Percentiles rank a stretch among this genome's conserved stretches.
These are phyloP conservation scores for Epichloe aotearoae DNA, from an alignment of 2,329 filamentous ascomycete species.

Conservation along the genomic window DNA sequence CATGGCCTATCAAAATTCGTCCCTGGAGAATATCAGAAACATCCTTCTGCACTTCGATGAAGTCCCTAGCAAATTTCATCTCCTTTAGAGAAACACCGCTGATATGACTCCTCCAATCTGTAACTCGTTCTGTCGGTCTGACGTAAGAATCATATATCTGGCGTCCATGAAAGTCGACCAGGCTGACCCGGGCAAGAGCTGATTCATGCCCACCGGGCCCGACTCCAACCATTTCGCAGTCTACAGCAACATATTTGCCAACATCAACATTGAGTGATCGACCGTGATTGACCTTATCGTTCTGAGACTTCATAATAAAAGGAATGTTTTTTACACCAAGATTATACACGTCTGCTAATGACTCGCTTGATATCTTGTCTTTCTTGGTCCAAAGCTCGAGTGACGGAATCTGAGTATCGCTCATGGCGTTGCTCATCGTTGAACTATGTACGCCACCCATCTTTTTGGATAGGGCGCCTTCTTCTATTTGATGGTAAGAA, in stretches of 20 bases:
- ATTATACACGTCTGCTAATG: slow-evolving; percentile 48
- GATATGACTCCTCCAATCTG: slow-evolving; percentile 79
- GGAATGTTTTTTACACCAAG: slow-evolving; percentile 36
- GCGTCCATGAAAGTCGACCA: slow-evolving; percentile 87
- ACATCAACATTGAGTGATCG: slow-evolving; percentile 49
- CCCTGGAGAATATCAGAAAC: slow-evolving; percentile 56
- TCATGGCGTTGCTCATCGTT: slow-evolving; percentile 24
- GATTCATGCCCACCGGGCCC: slow-evolving; percentile 57
- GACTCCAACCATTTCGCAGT: slow-evolving; percentile 97
- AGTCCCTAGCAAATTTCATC: slow-evolving; percentile 54
- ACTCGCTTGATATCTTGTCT: slow-evolving; percentile 46
- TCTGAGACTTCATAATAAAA: slow-evolving; percentile 29
- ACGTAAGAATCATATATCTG: slow-evolving; percentile 95
- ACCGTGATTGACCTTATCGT: slow-evolving; percentile 50
- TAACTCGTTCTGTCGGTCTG: slow-evolving; percentile 60
- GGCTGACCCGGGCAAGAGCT: slow-evolving; percentile 70
- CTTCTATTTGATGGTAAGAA: slow-evolving; percentile 6
- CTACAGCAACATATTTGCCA: slow-evolving; percentile 84
- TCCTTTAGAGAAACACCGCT: slow-evolving; percentile 68
- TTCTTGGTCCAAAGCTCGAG: slow-evolving; percentile 48
- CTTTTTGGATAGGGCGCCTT: slow-evolving; percentile 4
- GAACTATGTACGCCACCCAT: slow-evolving; percentile 49
- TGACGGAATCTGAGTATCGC: slow-evolving; percentile 34
- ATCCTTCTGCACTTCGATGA: slow-evolving; percentile 64
- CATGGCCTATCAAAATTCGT: slow-evolving; percentile 70